A percentile compares a stretch with the other conserved stretches of the same genome.
Evolutionary conservation across 331 rosid species (phyloP).

Genomic region (Ulmus americana): DNA sequence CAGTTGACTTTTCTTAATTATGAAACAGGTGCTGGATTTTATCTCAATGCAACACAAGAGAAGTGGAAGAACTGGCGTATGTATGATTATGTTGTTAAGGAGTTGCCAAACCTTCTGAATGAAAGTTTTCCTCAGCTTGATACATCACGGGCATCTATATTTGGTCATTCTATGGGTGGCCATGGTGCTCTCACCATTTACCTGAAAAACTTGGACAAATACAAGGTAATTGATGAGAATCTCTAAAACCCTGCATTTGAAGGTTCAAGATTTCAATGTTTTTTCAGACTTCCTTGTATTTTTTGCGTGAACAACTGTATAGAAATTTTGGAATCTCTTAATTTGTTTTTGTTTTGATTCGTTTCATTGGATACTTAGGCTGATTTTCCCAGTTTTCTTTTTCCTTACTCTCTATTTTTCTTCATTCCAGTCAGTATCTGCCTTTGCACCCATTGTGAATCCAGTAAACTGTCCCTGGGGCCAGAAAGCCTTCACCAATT

Average conservation of each 20-base stretch:
- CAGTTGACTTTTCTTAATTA: background rate
- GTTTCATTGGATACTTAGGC: background rate
- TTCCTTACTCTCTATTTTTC: background rate
- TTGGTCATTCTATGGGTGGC: slow-evolving; percentile 97
- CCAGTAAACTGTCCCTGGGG: slow-evolving; percentile 89
- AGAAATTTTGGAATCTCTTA: background rate
- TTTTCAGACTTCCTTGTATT: background rate
- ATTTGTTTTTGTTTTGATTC: background rate
- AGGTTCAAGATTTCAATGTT: background rate
- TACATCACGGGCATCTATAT: slow-evolving; percentile 68
- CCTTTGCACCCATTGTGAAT: slow-evolving; percentile 74
- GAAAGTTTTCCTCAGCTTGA: slow-evolving; percentile 77
- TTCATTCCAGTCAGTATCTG: slow-evolving; percentile 67
- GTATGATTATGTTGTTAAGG: slow-evolving; percentile 92
- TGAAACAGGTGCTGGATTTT: slow-evolving; percentile 82
- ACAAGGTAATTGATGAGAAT: slow-evolving; percentile 47
- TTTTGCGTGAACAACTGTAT: background rate
- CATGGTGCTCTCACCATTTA: slow-evolving; percentile 89
- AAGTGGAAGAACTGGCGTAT: slow-evolving; percentile 97
- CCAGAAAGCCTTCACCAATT: slow-evolving; percentile 82
- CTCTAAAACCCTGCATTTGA: slow-evolving; percentile 1
- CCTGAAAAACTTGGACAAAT: slow-evolving; percentile 74
- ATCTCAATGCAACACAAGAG: slow-evolving; percentile 87
- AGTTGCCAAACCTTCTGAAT: slow-evolving; percentile 64
- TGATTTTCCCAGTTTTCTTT: background rate